Evolutionary conservation across 1,139 yeast species (phyloP), one percentile per base, ranked within the genome.

Genomic region (Pichia sp.): DNA sequence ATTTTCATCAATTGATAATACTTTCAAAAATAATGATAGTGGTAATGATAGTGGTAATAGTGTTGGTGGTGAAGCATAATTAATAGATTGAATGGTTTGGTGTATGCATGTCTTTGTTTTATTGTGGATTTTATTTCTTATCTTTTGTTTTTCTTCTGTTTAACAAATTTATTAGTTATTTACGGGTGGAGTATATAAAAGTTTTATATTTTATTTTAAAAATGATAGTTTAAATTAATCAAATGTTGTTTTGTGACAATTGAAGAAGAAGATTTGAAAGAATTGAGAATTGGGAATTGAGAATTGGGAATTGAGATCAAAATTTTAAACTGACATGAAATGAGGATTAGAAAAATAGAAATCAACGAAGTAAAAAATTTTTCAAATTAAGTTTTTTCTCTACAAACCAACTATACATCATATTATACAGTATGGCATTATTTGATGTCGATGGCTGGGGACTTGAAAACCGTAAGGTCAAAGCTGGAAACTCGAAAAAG

Each of bases 401-500:
- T 18, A n/a, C 6, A 3, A 7, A 3, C 11, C 11, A 34, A 19
- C 6, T n/a, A n/a, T n/a, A 34, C 8, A n/a, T 8, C 38, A 13
- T 5, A 16, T 14, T 16, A 34, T n/a, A n/a, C 18, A 34, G 1
- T 10, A 86, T 85, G 93, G 80, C 87, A 31, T 74, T 87, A 60
- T 88, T 88, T 65, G 78, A 84, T 66, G 90, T 86, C 19, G 87
- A 83, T 47, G 96, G 95, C 22, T 88, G 96, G 96, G 76, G 84
- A 57, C 68, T 88, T 55, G 80, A 84, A 59, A 70, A 74, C 54
- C 71, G 75, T 45, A 73, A 76, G 58, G 77, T 85, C 22, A 53
- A 60, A 43, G 53, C 51, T 22, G 45, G 52, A 2, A 46, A 46
- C 51, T 44, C 51, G 1, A 46, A 51, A 28, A 46, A 52, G 56